Base-by-base conservation (phyloP, 2,329 filamentous ascomycete species). In the Botrytis tulipae region DNA sequence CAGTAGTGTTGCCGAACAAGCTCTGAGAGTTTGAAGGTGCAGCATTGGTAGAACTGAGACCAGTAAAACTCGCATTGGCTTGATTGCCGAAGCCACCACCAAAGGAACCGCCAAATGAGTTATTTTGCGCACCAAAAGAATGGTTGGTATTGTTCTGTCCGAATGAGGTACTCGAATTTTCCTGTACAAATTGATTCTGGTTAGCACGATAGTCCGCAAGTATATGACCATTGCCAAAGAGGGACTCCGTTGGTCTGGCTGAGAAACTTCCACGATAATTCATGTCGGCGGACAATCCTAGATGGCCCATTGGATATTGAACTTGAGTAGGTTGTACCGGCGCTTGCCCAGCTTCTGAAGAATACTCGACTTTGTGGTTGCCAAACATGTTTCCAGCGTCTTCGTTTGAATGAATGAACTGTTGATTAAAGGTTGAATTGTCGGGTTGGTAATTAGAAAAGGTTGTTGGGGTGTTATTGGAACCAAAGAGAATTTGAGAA, bases 41-140 rank as follows among this genome's bases (percentile, higher is more conserved):
- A 68, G 37, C 18, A 57, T 57, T 68, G 46, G 66, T 68, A 68
- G 66, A 68, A 57, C 40, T 68, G 35, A 40, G 35, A 68, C 35
- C 66, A 42, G 66, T 22, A 57, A 68, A 68, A n/a, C 66, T 68
- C 25, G 48, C 42, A 40, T 68, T 68, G 66, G 48, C 48, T 68
- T 68, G 66, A 18, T 42, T 68, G 16, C n/a, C 48, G 29, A 68
- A 68, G 48, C 48, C 54, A 18, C 65, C 65, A 32, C 65, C 65
- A 68, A 68, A 40, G 37, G 61, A 63, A 29, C 61, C 61, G 25
- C 61, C 61, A 44, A 42, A 63, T 14, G 65, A 40, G 35, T 20
- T 67, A 14, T 67, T 54, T 48, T 54, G 65, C 32, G 65, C 65
- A 68, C 48, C 66, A 32, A 68, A 68, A 42, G 48, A 68, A 57